Percentiles rank a stretch among this genome's conserved stretches.
Conservation (phyloP, 73 alveolate genomes). For the Paramecium biaurelia region DNA sequence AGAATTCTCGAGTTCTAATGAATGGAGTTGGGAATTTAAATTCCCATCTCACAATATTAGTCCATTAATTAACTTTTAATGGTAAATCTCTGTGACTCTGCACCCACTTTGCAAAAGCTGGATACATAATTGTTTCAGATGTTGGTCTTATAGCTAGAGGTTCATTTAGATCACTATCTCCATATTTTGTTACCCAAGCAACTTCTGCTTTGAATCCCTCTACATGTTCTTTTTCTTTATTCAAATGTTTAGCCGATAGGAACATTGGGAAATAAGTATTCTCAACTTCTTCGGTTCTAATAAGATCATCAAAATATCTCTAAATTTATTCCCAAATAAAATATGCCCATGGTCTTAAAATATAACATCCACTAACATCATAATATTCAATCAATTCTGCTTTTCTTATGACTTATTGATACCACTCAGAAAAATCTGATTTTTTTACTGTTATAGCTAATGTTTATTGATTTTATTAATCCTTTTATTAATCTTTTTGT, state of each 20-base stretch:
- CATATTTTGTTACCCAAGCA: conserved; percentile 99
- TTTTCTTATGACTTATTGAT: conserved; percentile 94
- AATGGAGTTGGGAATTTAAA: conserved; percentile 99
- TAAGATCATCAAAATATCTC: conserved; percentile 84
- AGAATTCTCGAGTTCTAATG: conserved; percentile 99
- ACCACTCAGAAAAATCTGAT: conserved; percentile 94
- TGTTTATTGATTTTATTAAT: conserved; percentile 68
- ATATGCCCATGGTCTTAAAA: conserved; percentile 99
- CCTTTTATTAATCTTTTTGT: background rate
- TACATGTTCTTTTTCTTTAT: conserved; percentile 96
- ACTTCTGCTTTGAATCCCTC: conserved; percentile 99
- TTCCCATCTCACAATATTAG: conserved; percentile 99
- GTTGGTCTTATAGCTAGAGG: conserved; percentile 99
- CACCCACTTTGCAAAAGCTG: conserved; percentile 98
- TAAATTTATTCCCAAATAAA: conserved; percentile 97
- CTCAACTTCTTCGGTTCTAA: conserved; percentile 90
- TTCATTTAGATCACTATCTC: conserved; percentile 90
- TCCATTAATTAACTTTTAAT: conserved; percentile 97
- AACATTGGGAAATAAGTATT: conserved; percentile 99
- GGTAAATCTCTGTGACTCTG: conserved; percentile 99
- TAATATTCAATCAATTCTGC: conserved; percentile 99
- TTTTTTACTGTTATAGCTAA: conserved; percentile 87
- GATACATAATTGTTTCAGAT: conserved; percentile 99
- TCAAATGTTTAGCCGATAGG: conserved; percentile 93
- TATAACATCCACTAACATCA: conserved; percentile 98